These are phyloP conservation scores for Triticum dicoccoides DNA, from an alignment of 176 grass and related monocot species.

Conservation along the genomic window DNA sequence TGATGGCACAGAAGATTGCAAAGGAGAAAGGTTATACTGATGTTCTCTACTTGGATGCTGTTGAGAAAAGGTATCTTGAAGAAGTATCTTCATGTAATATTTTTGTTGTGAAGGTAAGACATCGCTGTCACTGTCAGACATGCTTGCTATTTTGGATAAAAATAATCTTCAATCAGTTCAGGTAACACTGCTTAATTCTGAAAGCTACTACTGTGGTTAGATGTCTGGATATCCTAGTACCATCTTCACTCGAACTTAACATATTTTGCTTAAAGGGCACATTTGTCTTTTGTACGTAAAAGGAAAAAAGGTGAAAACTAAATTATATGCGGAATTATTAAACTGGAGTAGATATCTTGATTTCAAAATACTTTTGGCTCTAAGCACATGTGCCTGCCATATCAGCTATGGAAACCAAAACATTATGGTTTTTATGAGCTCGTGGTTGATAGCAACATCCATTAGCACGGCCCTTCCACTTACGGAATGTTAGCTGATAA, in stretches of 20 bases:
- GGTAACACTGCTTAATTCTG: constrained; percentile 4
- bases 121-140: neutral
- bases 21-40: constrained; percentile 98
- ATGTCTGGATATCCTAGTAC: constrained; percentile 14
- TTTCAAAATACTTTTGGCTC: neutral
- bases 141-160: constrained; percentile 17
- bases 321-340: neutral
- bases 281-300: neutral
- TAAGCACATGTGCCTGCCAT: neutral
- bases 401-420: neutral
- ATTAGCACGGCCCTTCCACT: neutral
- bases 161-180: neutral
- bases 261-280: neutral
- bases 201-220: constrained; percentile 5
- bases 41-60: constrained; percentile 91
- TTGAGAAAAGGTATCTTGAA: constrained; percentile 92
- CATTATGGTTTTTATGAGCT: neutral
- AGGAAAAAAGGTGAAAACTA: neutral
- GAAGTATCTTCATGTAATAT: constrained; percentile 99
- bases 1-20: constrained; percentile 93
- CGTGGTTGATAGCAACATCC: neutral
- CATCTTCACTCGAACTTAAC: neutral
- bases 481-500: neutral
- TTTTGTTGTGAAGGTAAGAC: constrained; percentile 91
- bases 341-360: constrained; percentile 3